Evolutionary conservation across 2,329 filamentous ascomycete species (phyloP).

Genomic region (Akanthomyces uredinophilus): DNA sequence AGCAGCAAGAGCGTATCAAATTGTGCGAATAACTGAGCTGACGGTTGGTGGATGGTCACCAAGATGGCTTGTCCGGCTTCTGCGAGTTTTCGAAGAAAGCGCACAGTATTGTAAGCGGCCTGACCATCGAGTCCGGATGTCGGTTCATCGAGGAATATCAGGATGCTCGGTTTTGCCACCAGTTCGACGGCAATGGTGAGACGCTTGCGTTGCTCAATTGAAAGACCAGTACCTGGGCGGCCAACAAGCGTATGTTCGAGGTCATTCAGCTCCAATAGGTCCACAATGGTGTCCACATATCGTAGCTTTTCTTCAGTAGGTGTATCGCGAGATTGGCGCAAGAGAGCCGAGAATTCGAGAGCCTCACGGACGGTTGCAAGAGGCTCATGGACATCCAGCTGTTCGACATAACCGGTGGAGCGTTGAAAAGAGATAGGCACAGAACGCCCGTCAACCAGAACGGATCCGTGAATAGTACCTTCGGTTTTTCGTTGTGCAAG

Average conservation of each 20-base stretch:
- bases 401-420: constrained; percentile 27
- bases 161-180: not conserved
- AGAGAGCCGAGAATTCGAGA: constrained; percentile 41
- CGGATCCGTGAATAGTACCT: not conserved
- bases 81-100: constrained; percentile 71
- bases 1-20: constrained; percentile 64
- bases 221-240: not conserved
- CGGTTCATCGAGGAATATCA: constrained; percentile 48
- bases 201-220: constrained; percentile 53
- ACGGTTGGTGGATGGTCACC: constrained; percentile 89
- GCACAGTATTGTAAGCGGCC: constrained; percentile 70
- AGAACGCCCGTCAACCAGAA: not conserved
- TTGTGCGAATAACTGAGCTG: constrained; percentile 78
- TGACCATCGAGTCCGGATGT: constrained; percentile 57
- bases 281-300: not conserved
- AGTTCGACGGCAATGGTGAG: constrained; percentile 76
- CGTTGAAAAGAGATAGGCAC: not conserved
- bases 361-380: constrained; percentile 44
- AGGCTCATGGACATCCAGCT: constrained; percentile 43
- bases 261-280: not conserved
- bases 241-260: not conserved
- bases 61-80: constrained; percentile 81
- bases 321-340: constrained; percentile 50
- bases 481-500: not conserved
- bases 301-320: not conserved